A percentile compares a stretch with the other conserved stretches of the same genome.
phyloP scores from a whole-genome alignment of 371 early-diverging fungal genomes.

The Mucor irregularis region DNA sequence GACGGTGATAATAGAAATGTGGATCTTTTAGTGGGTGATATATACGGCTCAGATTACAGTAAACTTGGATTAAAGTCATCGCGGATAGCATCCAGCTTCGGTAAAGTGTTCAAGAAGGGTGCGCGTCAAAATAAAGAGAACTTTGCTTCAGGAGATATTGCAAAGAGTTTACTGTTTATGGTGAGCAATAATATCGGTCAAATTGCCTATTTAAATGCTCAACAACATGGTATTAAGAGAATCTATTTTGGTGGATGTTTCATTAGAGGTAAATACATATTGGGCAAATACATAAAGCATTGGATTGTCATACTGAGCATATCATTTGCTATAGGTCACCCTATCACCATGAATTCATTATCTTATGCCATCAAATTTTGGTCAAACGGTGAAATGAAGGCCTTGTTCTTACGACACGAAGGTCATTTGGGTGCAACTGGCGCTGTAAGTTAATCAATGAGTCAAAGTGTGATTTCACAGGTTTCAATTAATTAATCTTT shows the following conservation, averaged over 20 bases:
- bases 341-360: slow-evolving; percentile 93
- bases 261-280: slow-evolving; percentile 81
- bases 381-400: slow-evolving; percentile 93
- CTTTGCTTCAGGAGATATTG: slow-evolving; percentile 82
- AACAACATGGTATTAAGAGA: slow-evolving; percentile 80
- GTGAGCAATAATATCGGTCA: slow-evolving; percentile 97
- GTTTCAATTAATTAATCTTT: neutral
- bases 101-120: slow-evolving; percentile 88
- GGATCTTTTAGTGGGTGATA: slow-evolving; percentile 95
- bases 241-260: slow-evolving; percentile 97
- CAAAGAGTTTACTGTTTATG: slow-evolving; percentile 87
- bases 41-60: slow-evolving; percentile 88
- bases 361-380: slow-evolving; percentile 96
- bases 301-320: too few species aligned
- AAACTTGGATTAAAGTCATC: slow-evolving; percentile 87
- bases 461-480: slow-evolving; percentile 20
- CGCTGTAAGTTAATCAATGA: slow-evolving; percentile 57
- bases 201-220: slow-evolving; percentile 94
- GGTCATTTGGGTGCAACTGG: slow-evolving; percentile 96
- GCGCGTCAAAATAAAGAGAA: slow-evolving; percentile 55
- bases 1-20: slow-evolving; percentile 91
- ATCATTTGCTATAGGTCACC: slow-evolving; percentile 77
- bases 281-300: slow-evolving; percentile 21
- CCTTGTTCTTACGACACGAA: slow-evolving; percentile 93
- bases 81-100: slow-evolving; percentile 93